Evolutionary conservation across 2,329 filamentous ascomycete species (phyloP).

Genomic region (Colletotrichum sp.): DNA sequence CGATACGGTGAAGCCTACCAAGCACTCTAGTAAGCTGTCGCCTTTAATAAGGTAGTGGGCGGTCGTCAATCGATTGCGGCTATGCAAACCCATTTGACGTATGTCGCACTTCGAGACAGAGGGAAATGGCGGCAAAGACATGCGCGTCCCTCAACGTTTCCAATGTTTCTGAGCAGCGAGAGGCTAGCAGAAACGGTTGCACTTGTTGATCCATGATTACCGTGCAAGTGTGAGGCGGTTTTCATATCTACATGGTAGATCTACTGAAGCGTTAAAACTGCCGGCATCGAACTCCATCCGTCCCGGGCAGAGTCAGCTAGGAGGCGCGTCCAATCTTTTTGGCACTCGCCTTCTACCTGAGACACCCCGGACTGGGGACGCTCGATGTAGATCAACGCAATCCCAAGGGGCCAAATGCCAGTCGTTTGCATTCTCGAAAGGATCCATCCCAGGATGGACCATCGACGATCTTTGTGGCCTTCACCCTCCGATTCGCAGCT

Average conservation of each 20-base stretch:
- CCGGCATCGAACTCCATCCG: background rate
- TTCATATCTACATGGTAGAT: background rate
- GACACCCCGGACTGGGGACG: conserved; percentile 10
- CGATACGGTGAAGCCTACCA: background rate
- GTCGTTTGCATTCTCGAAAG: conserved; percentile 19
- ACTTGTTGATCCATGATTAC: background rate
- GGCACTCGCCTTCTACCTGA: background rate
- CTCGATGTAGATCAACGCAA: conserved; percentile 9
- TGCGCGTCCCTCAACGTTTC: background rate
- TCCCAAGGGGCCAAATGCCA: background rate
- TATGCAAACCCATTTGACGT: background rate
- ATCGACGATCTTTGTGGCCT: conserved; percentile 10
- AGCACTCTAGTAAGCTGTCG: background rate
- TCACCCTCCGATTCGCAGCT: background rate
- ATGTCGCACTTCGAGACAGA: background rate
- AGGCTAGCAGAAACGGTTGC: background rate
- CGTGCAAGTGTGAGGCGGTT: background rate
- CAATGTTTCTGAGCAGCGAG: background rate
- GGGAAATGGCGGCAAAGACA: background rate
- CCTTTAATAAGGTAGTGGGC: background rate
- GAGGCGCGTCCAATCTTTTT: background rate
- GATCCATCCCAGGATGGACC: background rate
- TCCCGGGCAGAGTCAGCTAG: background rate
- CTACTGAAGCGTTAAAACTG: background rate
- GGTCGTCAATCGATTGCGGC: background rate